Base-by-base conservation (phyloP, 768 basidiomycete species). In the Agaricus sinodeliciosus region DNA sequence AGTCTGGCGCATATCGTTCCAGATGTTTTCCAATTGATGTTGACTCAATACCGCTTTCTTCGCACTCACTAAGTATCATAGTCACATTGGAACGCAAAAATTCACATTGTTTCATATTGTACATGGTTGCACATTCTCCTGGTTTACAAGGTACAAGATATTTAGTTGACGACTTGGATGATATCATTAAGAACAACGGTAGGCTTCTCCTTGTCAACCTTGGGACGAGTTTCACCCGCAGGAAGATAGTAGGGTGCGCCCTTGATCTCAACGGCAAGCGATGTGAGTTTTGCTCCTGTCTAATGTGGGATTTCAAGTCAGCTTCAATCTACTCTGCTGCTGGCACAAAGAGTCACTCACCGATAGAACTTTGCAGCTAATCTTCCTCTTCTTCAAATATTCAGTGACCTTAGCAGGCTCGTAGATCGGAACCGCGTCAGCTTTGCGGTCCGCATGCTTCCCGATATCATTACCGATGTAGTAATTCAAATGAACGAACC, bases 401-500 rank as follows among this genome's bases (percentile, higher is more conserved):
- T 42, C 13, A 19, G 12, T 25, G n/a, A 50, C 49, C 4, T 35
- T 15, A 6, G 63, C 16, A 65, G 60, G 11, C 65, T 63, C 13
- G 54, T 48, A 15, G 11, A 31, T 31, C 7, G 31, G 11, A 31
- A 31, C 31, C 7, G 31, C 31, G 31, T 31, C 31, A 8, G 7
- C 31, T 7, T 31, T 31, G 2, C 8, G 31, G 31, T 11, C 31
- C 31, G 6, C 7, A 11, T 31, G 7, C 67, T 51, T 11, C 59
- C 57, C 3, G 59, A 63, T 19, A 54, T 59, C 27, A 58, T 51
- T 2, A 55, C 54, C 49, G 46, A 76, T 66, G 3, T 54, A 65
- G 1, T 61, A 53, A 43, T 67, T 69, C 34, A 76, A 60, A 47
- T 69, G 71, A 13, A 76, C 68, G 59, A 72, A 74, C 9, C 74